Evolutionary conservation across 139 green algal genomes (phyloP).

Genomic region (Zygnema circumcarinatum): DNA sequence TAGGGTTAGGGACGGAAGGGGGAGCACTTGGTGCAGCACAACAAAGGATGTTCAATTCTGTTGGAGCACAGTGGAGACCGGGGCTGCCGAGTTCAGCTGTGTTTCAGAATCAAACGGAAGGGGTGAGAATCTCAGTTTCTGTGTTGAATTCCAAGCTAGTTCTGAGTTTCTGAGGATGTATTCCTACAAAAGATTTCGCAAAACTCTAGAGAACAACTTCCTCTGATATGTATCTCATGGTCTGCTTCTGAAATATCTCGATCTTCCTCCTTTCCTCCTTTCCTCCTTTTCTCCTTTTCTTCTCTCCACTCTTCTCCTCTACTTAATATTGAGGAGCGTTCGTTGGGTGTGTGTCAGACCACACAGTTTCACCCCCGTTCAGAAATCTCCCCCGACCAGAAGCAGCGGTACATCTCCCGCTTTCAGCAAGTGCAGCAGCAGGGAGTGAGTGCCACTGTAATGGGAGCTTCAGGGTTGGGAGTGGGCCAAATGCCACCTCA

Average conservation of each 20-base stretch:
- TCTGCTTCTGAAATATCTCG: too few species aligned
- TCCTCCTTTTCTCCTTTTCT: too few species aligned
- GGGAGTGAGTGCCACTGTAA: conserved; percentile 27
- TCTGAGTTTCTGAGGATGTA: too few species aligned
- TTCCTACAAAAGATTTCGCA: too few species aligned
- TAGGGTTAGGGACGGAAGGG: not conserved
- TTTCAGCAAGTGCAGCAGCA: conserved; percentile 54
- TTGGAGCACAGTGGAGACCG: conserved; percentile 41
- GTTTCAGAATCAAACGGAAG: conserved; percentile 18
- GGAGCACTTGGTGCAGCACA: not conserved
- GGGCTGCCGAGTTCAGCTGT: conserved; percentile 26
- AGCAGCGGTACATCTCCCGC: conserved; percentile 60
- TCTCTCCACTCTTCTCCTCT: too few species aligned
- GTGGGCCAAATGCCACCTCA: not conserved
- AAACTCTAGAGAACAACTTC: too few species aligned
- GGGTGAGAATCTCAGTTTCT: not conserved
- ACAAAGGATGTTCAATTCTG: conserved; percentile 43
- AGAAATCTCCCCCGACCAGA: conserved; percentile 64
- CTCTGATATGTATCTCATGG: too few species aligned
- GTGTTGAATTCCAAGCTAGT: too few species aligned
- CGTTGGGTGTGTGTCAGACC: too few species aligned
- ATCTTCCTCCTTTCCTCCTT: too few species aligned
- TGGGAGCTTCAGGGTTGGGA: not conserved
- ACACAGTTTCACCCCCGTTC: conserved; percentile 43
- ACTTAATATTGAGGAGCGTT: too few species aligned